These are phyloP conservation scores for Xylaria sp. DNA, from an alignment of 2,329 filamentous ascomycete species.

Conservation along the genomic window DNA sequence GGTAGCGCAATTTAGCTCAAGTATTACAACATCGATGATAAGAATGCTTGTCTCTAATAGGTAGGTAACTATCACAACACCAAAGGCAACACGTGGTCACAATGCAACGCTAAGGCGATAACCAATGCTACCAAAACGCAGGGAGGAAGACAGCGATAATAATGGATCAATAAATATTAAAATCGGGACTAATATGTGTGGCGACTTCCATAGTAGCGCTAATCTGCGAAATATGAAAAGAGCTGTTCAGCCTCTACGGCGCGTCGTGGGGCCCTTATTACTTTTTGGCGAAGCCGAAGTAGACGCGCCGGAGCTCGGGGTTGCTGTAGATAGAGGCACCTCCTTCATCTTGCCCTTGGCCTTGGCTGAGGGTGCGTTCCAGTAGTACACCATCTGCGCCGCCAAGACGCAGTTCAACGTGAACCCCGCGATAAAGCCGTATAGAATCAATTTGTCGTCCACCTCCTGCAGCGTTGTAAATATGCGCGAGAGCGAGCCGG, in stretches of 20 bases:
- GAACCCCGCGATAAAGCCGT: slow-evolving; percentile 93
- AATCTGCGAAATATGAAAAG: slow-evolving; percentile 1
- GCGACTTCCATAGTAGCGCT: neutral
- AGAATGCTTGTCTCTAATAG: slow-evolving; percentile 29
- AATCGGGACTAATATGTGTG: neutral
- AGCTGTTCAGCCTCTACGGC: slow-evolving; percentile 53
- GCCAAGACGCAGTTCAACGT: slow-evolving; percentile 88
- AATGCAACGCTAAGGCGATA: slow-evolving; percentile 19
- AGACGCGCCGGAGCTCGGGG: slow-evolving; percentile 44
- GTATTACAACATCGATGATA: slow-evolving; percentile 26
- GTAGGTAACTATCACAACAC: slow-evolving; percentile 15
- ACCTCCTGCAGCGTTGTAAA: slow-evolving; percentile 99
- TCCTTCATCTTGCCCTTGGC: slow-evolving; percentile 56
- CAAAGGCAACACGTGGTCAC: neutral
- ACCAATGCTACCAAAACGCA: neutral
- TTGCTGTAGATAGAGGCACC: slow-evolving; percentile 41
- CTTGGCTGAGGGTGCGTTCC: slow-evolving; percentile 74
- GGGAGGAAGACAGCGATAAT: slow-evolving; percentile 3
- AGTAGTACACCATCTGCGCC: slow-evolving; percentile 94
- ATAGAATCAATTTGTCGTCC: slow-evolving; percentile 94
- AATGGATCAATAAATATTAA: slow-evolving; percentile 23
- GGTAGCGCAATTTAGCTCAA: slow-evolving; percentile 27
- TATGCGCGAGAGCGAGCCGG: slow-evolving; percentile 91
- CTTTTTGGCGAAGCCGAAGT: slow-evolving; percentile 50
- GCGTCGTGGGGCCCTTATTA: slow-evolving; percentile 57